These are phyloP conservation scores for Magnolia officinalis DNA, from an alignment of 164 flowering plant species.

Conservation along the genomic window DNA sequence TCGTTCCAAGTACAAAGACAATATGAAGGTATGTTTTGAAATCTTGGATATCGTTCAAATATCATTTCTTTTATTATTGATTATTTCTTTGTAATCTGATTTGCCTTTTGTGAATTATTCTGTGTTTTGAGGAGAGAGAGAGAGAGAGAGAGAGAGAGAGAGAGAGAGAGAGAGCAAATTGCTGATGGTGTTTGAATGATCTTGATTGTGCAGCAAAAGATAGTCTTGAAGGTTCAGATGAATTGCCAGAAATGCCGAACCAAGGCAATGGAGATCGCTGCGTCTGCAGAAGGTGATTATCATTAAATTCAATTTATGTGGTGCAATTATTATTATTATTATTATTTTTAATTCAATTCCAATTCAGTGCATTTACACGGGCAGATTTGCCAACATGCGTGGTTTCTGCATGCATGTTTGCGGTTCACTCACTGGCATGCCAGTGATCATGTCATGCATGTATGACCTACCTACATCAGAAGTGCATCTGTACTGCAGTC, in stretches of 20 bases:
- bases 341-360: too few relatives aligned
- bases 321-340: too few relatives aligned
- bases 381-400: too few relatives aligned
- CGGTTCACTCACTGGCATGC: too few relatives aligned
- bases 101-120: background rate
- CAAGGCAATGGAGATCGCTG: conserved; percentile 4
- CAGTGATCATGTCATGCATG: too few relatives aligned
- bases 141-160: too few relatives aligned
- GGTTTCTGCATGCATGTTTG: too few relatives aligned
- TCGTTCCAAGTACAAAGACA: background rate
- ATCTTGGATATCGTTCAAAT: too few relatives aligned
- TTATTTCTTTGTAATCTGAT: background rate
- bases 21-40: background rate
- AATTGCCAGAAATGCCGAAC: conserved; percentile 4
- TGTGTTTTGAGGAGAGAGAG: background rate
- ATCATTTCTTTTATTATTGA: background rate
- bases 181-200: background rate
- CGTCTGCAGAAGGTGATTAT: background rate
- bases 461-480: too few relatives aligned
- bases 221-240: conserved; percentile 5
- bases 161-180: background rate
- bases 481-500: too few relatives aligned
- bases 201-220: background rate
- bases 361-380: too few relatives aligned
- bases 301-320: background rate